phyloP scores from a whole-genome alignment of 75 land plant genomes.

The Azolla pinnata region DNA sequence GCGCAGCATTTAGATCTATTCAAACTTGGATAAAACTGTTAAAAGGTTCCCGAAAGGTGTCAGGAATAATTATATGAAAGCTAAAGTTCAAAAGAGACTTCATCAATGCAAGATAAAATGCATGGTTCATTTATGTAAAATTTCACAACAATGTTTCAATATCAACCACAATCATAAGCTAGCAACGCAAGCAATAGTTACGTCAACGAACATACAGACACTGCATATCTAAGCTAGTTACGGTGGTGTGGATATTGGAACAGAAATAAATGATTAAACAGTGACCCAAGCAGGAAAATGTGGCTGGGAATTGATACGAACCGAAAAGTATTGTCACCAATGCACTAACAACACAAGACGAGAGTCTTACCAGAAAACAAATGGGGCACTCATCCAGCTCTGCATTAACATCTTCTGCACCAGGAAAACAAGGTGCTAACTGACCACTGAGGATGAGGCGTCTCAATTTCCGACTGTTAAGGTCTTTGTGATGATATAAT shows the following conservation, averaged over 20 bases:
- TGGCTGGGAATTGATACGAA: neutral
- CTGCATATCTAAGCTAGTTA: too few relatives aligned
- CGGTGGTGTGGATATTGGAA: too few relatives aligned
- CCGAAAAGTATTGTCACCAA: neutral
- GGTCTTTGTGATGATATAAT: conserved; percentile 60
- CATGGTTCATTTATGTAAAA: too few relatives aligned
- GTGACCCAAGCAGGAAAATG: neutral
- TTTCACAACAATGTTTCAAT: too few relatives aligned
- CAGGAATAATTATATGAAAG: neutral
- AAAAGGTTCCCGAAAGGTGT: neutral
- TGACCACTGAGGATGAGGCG: conserved; percentile 78
- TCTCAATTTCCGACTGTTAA: conserved; percentile 76
- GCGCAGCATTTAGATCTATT: conserved; percentile 87
- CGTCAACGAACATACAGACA: too few relatives aligned
- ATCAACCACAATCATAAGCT: too few relatives aligned
- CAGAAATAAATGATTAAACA: too few relatives aligned
- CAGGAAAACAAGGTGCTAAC: conserved; percentile 84
- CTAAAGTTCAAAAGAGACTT: too few relatives aligned
- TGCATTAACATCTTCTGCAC: conserved; percentile 47
- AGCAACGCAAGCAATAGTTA: too few relatives aligned
- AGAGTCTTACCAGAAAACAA: conserved; percentile 67
- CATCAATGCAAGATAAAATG: too few relatives aligned
- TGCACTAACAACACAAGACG: too few relatives aligned
- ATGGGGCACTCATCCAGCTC: conserved; percentile 97
- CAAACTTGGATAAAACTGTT: conserved; percentile 85